phyloP scores from a whole-genome alignment of 2,329 filamentous ascomycete species.

The Colletotrichum falcatum region DNA sequence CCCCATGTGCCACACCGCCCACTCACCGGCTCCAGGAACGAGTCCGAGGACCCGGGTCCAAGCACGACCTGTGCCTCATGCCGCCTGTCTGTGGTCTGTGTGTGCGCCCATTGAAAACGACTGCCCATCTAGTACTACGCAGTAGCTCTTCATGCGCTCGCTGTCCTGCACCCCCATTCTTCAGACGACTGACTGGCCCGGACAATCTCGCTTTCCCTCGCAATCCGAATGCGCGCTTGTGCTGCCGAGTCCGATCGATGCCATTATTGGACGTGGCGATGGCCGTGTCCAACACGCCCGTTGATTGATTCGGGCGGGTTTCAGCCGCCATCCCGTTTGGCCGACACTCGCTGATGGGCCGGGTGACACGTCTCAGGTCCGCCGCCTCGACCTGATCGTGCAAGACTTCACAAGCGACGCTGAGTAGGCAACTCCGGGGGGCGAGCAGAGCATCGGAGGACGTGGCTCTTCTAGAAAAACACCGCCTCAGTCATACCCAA shows the following conservation, averaged over 20 bases:
- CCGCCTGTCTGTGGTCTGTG: background rate
- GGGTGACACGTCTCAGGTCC: background rate
- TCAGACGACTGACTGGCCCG: background rate
- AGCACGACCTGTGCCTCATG: constrained; percentile 15
- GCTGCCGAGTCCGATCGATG: background rate
- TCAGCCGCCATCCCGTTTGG: background rate
- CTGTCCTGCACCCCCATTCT: background rate
- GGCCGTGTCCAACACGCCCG: background rate
- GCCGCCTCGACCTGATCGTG: background rate
- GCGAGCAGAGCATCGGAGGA: background rate
- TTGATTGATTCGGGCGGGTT: background rate
- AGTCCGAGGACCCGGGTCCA: constrained; percentile 27
- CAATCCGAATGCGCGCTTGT: background rate
- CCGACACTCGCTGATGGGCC: background rate
- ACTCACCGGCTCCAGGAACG: background rate
- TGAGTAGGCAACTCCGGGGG: background rate
- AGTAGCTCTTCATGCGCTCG: background rate
- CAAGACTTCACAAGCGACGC: background rate
- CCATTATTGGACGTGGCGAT: background rate
- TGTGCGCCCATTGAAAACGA: background rate
- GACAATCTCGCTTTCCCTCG: too few species aligned
- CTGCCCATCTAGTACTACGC: too few species aligned
- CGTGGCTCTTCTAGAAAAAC: background rate
- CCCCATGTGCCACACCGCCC: constrained; percentile 16
- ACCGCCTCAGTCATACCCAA: background rate